Evolutionary conservation across 1,139 yeast species (phyloP).

Genomic region (Nematodospora anomalae): DNA sequence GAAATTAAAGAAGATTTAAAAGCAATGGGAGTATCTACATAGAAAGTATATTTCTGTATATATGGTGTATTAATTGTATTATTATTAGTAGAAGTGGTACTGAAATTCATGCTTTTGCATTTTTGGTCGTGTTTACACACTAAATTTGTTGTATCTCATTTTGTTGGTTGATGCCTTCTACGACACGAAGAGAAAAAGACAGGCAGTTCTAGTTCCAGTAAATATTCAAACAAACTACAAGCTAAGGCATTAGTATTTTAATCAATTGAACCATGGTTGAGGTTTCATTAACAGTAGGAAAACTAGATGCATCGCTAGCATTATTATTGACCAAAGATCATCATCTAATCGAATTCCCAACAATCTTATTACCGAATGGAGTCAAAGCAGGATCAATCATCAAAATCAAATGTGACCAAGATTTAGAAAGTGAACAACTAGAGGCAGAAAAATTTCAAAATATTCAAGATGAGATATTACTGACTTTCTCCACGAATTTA

Average conservation of each 20-base stretch:
- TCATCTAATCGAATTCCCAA: slow-evolving; percentile 94
- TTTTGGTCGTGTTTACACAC: background rate
- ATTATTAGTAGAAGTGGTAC: no score
- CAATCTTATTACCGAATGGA: slow-evolving; percentile 85
- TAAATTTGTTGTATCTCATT: no score
- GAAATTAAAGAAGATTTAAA: slow-evolving; percentile 61
- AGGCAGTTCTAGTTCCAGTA: no score
- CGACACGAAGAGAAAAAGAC: background rate
- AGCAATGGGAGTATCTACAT: slow-evolving; percentile 46
- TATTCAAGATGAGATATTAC: slow-evolving; percentile 73
- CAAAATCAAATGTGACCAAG: slow-evolving; percentile 80
- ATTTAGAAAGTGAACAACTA: slow-evolving; percentile 61
- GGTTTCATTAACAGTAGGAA: slow-evolving; percentile 92
- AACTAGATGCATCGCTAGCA: slow-evolving; percentile 93
- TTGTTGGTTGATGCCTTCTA: no score
- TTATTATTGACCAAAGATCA: slow-evolving; percentile 87
- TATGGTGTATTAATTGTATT: background rate
- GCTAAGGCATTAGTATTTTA: no score
- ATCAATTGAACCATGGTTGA: slow-evolving; percentile 58
- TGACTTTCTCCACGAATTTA: slow-evolving; percentile 67
- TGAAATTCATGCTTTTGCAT: background rate
- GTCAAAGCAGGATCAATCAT: slow-evolving; percentile 94
- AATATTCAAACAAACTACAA: no score
- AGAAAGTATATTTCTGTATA: slow-evolving; percentile 4
- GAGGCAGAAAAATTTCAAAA: slow-evolving; percentile 59